These are phyloP conservation scores for Amanita rimosa DNA, from an alignment of 768 basidiomycete species.

Conservation along the genomic window DNA sequence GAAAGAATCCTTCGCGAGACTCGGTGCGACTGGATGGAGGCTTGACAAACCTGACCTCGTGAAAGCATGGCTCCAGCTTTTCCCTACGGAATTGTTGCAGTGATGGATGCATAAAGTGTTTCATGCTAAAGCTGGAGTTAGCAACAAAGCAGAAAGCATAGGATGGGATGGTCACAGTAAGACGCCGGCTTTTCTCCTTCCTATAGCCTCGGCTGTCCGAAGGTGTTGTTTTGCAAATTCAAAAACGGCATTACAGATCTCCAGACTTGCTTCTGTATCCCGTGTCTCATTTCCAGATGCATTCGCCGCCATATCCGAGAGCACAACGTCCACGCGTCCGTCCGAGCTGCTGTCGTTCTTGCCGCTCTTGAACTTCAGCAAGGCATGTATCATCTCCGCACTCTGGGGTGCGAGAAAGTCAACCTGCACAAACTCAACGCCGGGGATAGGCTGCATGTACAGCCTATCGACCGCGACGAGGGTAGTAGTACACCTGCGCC, in stretches of 20 bases:
- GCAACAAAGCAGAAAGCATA: too few relatives aligned
- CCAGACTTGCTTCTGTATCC: conserved; percentile 60
- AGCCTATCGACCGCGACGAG: conserved; percentile 80
- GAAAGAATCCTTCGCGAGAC: conserved; percentile 78
- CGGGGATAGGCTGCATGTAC: conserved; percentile 56
- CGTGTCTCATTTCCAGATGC: conserved; percentile 54
- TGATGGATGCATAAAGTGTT: conserved; percentile 74
- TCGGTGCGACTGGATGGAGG: conserved; percentile 71
- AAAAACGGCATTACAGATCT: conserved; percentile 67
- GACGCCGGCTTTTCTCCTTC: conserved; percentile 34
- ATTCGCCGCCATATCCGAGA: conserved; percentile 90
- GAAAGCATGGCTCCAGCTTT: conserved; percentile 54
- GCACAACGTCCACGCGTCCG: conserved; percentile 61
- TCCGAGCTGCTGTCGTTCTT: conserved; percentile 15
- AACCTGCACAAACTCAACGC: conserved; percentile 62
- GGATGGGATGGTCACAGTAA: conserved; percentile 41
- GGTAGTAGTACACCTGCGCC: too few relatives aligned
- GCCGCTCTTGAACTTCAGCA: conserved; percentile 13
- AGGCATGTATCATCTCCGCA: conserved; percentile 27
- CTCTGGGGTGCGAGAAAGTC: conserved; percentile 63
- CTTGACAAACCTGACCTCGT: conserved; percentile 59
- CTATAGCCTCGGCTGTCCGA: conserved; percentile 30
- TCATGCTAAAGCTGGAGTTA: conserved; percentile 40
- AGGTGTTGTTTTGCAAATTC: conserved; percentile 51
- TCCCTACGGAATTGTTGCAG: conserved; percentile 51